Base-by-base conservation (phyloP, 768 basidiomycete species). In the Coprinopsis cinerea region DNA sequence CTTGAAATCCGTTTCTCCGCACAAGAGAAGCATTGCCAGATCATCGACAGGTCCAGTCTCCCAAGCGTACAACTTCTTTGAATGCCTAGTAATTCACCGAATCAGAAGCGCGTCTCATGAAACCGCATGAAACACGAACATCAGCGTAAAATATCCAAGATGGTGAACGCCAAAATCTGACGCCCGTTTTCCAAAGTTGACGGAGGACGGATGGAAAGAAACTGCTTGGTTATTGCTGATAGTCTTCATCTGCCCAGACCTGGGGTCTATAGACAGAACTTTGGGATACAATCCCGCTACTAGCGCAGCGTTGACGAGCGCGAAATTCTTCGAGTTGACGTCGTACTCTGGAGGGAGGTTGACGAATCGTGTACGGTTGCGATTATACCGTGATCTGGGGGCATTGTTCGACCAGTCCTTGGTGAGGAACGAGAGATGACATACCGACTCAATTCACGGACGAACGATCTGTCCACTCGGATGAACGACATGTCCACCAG, bases 31-130 rank as follows among this genome's bases (percentile, higher is more conserved):
- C 45, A 98, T 64, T 3, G 90, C 80, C 23, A 88, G 64, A 56
- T 95, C 90, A 54, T 96, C 89, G 6, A 89, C 79, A 4, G 92
- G 89, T 4, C 90, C 83, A 0, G 87, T 92, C 65, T 98, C 95
- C 92, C 92, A 96, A 15, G 79, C 88, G 66, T 91, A 95, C 23
- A 94, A 67, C 63, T 82, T 92, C 68, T 92, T 96, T 5, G 93
- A 94, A 61, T 92, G 92, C 91, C 92, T 92, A 47, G 6, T 30
- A 52, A 20, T 30, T 26, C 17, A 48, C 1, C 44, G 9, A 11
- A 20, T 47, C 22, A 30, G 25, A 52, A 25, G 47, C 26, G 34
- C 25, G 9, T 9, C 20, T 40, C 35, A 40, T 6, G 23, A n/a
- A 13, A n/a, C 2, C 15, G 10, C 5, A 28, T 30, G n/a, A 6